Evolutionary conservation across 208 protist genomes (phyloP).

Genomic region (Acanthamoeba quina): DNA sequence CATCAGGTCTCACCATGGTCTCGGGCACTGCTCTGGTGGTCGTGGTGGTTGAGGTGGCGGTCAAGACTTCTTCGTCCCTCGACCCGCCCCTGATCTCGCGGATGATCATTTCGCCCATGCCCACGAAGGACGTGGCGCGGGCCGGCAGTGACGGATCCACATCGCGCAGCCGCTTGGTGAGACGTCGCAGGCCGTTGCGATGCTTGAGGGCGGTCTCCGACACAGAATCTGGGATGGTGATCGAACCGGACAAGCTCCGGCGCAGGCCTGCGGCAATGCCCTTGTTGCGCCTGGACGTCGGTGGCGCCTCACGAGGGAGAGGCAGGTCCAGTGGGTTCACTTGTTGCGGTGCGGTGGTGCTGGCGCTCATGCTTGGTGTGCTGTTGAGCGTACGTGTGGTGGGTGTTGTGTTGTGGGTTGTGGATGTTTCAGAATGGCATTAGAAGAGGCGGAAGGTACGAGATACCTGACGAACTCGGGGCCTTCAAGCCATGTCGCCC

Average conservation of each 20-base stretch:
- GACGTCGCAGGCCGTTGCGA: conserved; percentile 9
- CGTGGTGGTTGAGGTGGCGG: background rate
- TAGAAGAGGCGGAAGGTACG: background rate
- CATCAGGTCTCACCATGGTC: background rate
- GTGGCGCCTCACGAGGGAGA: background rate
- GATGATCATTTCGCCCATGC: conserved; percentile 17
- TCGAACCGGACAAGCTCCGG: background rate
- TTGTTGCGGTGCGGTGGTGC: background rate
- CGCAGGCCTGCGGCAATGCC: background rate
- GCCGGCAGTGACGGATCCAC: conserved; percentile 34
- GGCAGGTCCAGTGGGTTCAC: background rate
- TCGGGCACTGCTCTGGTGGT: background rate
- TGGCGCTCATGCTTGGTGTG: background rate
- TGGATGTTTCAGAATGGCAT: background rate
- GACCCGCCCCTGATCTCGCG: background rate
- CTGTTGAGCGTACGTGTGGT: background rate
- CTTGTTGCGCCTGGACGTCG: background rate
- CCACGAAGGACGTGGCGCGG: background rate
- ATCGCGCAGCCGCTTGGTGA: conserved; percentile 22
- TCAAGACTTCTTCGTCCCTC: background rate
- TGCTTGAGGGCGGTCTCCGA: conserved; percentile 39
- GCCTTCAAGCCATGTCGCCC: background rate
- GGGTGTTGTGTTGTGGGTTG: background rate
- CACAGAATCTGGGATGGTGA: conserved; percentile 16
- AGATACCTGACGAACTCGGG: background rate